phyloP scores from a whole-genome alignment of 2,329 filamentous ascomycete species.

The Nigrospora osmanthi region DNA sequence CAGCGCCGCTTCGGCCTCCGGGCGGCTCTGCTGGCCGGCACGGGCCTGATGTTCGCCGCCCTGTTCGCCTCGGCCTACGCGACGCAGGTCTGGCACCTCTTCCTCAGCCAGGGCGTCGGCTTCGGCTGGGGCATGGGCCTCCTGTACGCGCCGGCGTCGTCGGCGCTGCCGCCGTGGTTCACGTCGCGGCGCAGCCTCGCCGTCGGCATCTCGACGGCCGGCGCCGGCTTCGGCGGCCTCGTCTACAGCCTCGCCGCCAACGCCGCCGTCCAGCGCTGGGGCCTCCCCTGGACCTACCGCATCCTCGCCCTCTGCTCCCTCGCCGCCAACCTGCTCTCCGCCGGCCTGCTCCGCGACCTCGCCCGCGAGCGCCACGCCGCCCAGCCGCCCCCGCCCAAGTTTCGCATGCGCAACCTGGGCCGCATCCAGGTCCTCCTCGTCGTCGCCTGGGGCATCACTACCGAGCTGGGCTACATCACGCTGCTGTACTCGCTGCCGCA shows the following conservation, averaged over 20 bases:
- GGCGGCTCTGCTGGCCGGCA: slow-evolving; percentile 39
- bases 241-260: slow-evolving; percentile 50
- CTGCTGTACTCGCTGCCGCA: slow-evolving; percentile 57
- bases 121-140: slow-evolving; percentile 57
- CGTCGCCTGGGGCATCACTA: slow-evolving; percentile 51
- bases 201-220: slow-evolving; percentile 50
- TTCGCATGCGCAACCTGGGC: slow-evolving; percentile 44
- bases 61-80: slow-evolving; percentile 47
- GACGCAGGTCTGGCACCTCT: slow-evolving; percentile 49
- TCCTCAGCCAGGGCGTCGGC: slow-evolving; percentile 49
- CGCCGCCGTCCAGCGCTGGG: slow-evolving; percentile 46
- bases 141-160: slow-evolving; percentile 46
- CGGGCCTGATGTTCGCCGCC: slow-evolving; percentile 39
- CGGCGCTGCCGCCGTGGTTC: slow-evolving; percentile 57
- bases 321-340: slow-evolving; percentile 41
- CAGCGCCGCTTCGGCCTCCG: slow-evolving; percentile 21
- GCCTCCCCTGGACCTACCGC: slow-evolving; percentile 53
- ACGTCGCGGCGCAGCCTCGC: slow-evolving; percentile 47
- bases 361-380: slow-evolving; percentile 39
- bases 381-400: slow-evolving; percentile 40
- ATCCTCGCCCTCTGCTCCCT: slow-evolving; percentile 48
- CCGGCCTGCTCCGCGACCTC: slow-evolving; percentile 47
- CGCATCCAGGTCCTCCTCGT: slow-evolving; percentile 48
- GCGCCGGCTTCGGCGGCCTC: slow-evolving; percentile 51
- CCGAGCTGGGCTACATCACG: slow-evolving; percentile 58